These are phyloP conservation scores for Neurospora sp. DNA, from an alignment of 495 filamentous ascomycete genomes.

Conservation along the genomic window DNA sequence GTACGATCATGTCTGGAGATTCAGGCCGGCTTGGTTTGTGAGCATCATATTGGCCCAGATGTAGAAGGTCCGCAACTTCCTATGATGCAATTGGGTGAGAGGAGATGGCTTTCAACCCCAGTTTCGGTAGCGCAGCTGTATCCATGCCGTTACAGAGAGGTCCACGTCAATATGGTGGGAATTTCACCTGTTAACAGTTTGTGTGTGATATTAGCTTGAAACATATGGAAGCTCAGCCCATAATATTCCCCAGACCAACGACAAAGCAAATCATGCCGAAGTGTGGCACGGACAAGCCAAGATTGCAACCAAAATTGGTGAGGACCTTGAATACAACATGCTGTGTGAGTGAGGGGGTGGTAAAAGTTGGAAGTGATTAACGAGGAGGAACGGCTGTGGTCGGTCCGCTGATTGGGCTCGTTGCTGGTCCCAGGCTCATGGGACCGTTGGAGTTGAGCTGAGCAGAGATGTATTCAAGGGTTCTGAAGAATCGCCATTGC, in stretches of 20 bases:
- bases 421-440: slow-evolving; percentile 5
- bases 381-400: background rate
- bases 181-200: background rate
- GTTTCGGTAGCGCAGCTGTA: background rate
- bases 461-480: background rate
- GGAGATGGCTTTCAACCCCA: background rate
- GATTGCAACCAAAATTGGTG: background rate
- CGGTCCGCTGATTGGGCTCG: background rate
- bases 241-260: background rate
- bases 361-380: background rate
- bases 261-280: background rate
- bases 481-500: background rate
- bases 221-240: background rate
- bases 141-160: background rate
- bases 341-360: background rate
- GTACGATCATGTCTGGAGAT: background rate
- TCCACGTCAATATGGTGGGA: background rate
- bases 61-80: background rate
- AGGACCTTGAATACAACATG: background rate
- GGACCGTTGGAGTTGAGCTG: background rate
- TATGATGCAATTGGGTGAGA: background rate
- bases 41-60: background rate
- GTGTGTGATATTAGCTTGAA: background rate
- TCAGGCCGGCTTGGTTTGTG: background rate
- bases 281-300: background rate